These are phyloP conservation scores for Plasmodium ovale DNA, from an alignment of 169 alveolate genomes.

Conservation along the genomic window DNA sequence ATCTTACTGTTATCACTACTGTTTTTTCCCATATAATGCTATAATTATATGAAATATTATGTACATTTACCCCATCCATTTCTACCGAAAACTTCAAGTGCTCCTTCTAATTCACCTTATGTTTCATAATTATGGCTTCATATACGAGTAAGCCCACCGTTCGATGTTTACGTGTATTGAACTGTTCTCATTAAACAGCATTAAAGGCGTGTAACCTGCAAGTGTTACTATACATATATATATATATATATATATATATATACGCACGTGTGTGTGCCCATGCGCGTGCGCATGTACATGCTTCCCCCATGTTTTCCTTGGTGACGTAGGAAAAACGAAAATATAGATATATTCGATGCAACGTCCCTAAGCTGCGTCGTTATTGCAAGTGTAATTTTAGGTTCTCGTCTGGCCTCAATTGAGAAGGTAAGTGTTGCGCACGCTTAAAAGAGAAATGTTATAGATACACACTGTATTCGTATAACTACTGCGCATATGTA, in stretches of 20 bases:
- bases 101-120: slow-evolving; percentile 56
- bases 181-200: too few species aligned
- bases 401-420: slow-evolving; percentile 65
- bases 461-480: neutral
- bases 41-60: slow-evolving; percentile 11
- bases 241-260: slow-evolving; percentile 6
- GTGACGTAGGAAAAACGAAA: slow-evolving; percentile 46
- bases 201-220: too few species aligned
- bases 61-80: neutral
- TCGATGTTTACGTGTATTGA: too few species aligned
- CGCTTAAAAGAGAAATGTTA: neutral
- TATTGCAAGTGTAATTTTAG: slow-evolving; percentile 73
- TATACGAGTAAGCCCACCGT: slow-evolving; percentile 44
- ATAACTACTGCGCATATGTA: neutral
- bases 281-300: neutral
- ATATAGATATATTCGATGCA: slow-evolving; percentile 68
- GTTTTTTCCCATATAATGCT: too few species aligned
- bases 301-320: neutral
- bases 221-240: neutral
- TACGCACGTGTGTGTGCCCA: too few species aligned
- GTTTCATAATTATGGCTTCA: slow-evolving; percentile 68
- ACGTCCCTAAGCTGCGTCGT: slow-evolving; percentile 74
- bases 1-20: too few species aligned
- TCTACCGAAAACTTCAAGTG: slow-evolving; percentile 11
- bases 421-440: slow-evolving; percentile 14